Base-by-base conservation (phyloP, 2,329 filamentous ascomycete genomes). In the Cladosporium sp. region DNA sequence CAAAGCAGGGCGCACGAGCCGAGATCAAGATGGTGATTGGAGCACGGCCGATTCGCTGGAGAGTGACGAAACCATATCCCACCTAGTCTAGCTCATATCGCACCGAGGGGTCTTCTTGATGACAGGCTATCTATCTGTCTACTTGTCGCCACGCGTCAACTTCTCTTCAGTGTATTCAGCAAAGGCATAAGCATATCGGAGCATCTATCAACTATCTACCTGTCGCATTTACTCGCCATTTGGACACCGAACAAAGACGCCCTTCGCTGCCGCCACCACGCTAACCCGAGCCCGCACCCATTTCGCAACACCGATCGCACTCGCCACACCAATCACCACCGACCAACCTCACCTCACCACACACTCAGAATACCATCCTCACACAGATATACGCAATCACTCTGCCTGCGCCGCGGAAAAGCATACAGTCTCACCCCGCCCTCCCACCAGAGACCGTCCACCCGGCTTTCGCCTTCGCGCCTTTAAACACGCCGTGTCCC, bases 401-500 rank as follows among this genome's bases (percentile, higher is more conserved):
- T 11, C 32, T 24, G 18, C 24, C 51, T n/a, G 24, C 26, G 21
- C 36, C 36, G 30, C 18, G 26, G 26, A 24, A 44, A 6, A 32
- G 26, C n/a, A 10, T 36, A 28, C 51, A 64, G 32, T 34, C 26
- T 38, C 41, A 28, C 30, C 41, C 18, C 32, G 10, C 47, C 47
- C n/a, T 6, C n/a, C 14, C 18, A 32, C 36, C 61, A 32, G 51
- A 64, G 61, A 64, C 36, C 49, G 51, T 49, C n/a, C 54, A 24
- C 80, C 78, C 72, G 77, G 78, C 83, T 84, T 59, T 85, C 82
- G 79, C 78, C 76, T 72, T 71, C 73, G 81, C 82, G 81, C 91
- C 91, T 93, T 94, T 92, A 93, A 95, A 93, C 76, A 93, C 76
- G 92, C 92, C 91, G 92, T 93, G 90, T 59, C 85, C 89, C 89